phyloP scores from a whole-genome alignment of 2,329 filamentous ascomycete genomes.

The Colletotrichum caudatum region DNA sequence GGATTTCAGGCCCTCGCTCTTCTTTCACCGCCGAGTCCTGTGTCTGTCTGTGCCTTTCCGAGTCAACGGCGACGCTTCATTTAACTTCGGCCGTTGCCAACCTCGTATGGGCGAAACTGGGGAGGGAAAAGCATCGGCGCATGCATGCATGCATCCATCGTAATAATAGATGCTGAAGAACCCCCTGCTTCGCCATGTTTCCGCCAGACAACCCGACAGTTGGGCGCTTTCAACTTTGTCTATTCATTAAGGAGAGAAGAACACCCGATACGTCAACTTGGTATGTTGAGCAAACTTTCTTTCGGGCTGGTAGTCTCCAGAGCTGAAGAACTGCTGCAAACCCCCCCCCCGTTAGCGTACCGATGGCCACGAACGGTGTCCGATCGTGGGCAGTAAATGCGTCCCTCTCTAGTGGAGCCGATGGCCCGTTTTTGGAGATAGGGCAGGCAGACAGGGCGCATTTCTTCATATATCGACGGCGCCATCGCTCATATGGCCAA shows the following conservation, averaged over 20 bases:
- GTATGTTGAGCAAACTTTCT: no score
- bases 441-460: background rate
- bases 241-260: no score
- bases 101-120: background rate
- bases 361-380: no score
- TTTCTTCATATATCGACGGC: slow-evolving; percentile 10
- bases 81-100: no score
- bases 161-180: background rate
- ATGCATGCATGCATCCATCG: slow-evolving; percentile 19
- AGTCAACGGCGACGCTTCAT: no score
- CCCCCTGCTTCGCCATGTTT: slow-evolving; percentile 2
- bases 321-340: no score
- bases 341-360: no score
- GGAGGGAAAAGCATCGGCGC: background rate
- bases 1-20: background rate
- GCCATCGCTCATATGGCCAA: background rate
- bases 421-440: background rate
- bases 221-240: background rate
- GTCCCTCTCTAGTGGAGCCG: background rate
- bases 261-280: no score
- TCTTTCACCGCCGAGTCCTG: background rate
- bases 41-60: background rate
- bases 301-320: no score
- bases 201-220: background rate
- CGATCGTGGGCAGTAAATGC: background rate